Evolutionary conservation across 345 rosid genomes (phyloP).

Genomic region (Mangifera indica): DNA sequence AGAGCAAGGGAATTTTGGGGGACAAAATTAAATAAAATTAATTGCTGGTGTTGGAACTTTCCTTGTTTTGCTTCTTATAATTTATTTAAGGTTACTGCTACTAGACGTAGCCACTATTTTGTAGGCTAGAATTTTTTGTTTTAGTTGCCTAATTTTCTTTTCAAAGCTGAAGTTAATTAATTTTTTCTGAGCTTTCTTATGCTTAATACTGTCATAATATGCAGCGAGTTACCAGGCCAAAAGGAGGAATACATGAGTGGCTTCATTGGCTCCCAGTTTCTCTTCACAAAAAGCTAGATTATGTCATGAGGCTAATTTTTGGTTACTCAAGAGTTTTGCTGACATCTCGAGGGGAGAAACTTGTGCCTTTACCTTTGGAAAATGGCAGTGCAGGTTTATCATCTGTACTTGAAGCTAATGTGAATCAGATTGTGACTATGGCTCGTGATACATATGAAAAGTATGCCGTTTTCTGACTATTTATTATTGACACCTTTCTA

Average conservation of each 20-base stretch:
- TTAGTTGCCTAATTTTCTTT: neutral
- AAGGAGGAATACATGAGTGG: constrained; percentile 92
- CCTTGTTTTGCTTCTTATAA: neutral
- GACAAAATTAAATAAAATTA: too few species aligned
- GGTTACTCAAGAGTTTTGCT: constrained; percentile 48
- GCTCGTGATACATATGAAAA: constrained; percentile 77
- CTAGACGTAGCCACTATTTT: neutral
- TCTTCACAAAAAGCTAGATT: constrained; percentile 68
- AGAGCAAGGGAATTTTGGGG: too few species aligned
- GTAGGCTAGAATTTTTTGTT: neutral
- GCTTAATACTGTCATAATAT: neutral
- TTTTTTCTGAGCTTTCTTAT: constrained; percentile 10
- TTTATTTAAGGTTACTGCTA: neutral
- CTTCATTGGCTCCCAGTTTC: constrained; percentile 89
- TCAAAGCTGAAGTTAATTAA: neutral
- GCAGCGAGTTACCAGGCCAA: constrained; percentile 93
- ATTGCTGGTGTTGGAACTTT: neutral
- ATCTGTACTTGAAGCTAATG: constrained; percentile 77
- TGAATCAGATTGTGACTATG: constrained; percentile 68
- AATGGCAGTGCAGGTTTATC: constrained; percentile 70
- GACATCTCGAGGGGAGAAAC: constrained; percentile 37
- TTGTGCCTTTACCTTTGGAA: constrained; percentile 34
- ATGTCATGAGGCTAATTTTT: constrained; percentile 49
- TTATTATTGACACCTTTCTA: neutral
- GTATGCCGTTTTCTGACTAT: constrained; percentile 36